Evolutionary conservation across 768 basidiomycete species (phyloP).

Genomic region (Agaricus subrufescens): DNA sequence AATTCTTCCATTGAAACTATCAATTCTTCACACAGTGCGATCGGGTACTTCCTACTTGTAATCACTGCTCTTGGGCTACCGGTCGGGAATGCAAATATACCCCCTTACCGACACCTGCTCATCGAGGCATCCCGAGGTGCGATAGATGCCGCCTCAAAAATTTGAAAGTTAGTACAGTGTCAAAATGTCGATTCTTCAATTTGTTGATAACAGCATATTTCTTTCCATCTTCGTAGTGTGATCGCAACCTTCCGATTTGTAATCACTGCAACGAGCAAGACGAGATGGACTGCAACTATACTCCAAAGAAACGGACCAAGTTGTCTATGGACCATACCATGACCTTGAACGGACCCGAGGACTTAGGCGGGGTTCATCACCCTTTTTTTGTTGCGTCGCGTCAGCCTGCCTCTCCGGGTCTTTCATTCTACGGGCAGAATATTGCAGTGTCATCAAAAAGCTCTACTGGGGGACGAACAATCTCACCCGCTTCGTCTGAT

Average conservation of each 20-base stretch:
- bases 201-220: neutral
- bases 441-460: constrained; percentile 27
- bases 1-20: constrained; percentile 2
- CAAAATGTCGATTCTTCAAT: neutral
- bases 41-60: constrained; percentile 64
- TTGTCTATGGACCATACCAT: constrained; percentile 12
- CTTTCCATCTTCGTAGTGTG: constrained; percentile 41
- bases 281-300: constrained; percentile 60
- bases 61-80: constrained; percentile 64
- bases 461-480: neutral
- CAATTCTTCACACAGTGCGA: constrained; percentile 47
- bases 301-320: constrained; percentile 65
- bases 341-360: constrained; percentile 9
- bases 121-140: constrained; percentile 70
- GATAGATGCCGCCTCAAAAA: constrained; percentile 66
- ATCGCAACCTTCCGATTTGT: constrained; percentile 67
- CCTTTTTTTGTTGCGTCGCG: constrained; percentile 6
- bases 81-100: constrained; percentile 69
- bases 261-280: constrained; percentile 58
- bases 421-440: constrained; percentile 46
- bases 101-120: constrained; percentile 69
- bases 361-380: constrained; percentile 5
- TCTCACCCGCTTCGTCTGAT: constrained; percentile 15
- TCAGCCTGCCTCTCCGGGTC: constrained; percentile 16
- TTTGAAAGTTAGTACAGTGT: constrained; percentile 46